Evolutionary conservation across 768 basidiomycete species (phyloP).

Genomic region (Leucogyrophana mollusca): DNA sequence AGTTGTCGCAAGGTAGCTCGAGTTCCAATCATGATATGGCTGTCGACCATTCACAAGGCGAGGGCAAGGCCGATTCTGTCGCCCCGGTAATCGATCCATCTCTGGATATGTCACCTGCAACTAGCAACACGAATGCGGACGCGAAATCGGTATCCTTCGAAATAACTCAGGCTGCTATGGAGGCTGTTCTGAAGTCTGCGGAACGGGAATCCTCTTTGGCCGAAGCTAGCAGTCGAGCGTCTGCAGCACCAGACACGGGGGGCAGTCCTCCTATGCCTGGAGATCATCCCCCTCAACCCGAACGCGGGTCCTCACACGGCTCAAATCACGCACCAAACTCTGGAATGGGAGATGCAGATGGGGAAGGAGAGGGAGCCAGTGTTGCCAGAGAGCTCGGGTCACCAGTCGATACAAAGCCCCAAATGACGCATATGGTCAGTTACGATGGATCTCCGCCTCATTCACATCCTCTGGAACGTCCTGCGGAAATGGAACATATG

Average conservation of each 20-base stretch:
- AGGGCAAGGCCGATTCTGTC: slow-evolving; percentile 7
- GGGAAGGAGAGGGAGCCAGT: slow-evolving; percentile 3
- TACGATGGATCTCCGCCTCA: slow-evolving; percentile 21
- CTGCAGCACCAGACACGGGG: slow-evolving; percentile 8
- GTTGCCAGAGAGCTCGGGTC: too few species aligned
- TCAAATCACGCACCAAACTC: slow-evolving; percentile 1
- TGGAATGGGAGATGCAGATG: slow-evolving; percentile 1
- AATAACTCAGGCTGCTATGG: slow-evolving; percentile 27
- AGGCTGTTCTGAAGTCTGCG: slow-evolving; percentile 35
- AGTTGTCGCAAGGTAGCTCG: slow-evolving; percentile 9
- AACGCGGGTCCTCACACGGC: slow-evolving; percentile 1
- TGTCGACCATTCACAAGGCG: neutral
- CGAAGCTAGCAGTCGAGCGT: slow-evolving; percentile 3
- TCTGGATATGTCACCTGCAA: slow-evolving; percentile 24
- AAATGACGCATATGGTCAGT: neutral
- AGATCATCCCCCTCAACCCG: too few species aligned
- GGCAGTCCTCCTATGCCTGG: too few species aligned
- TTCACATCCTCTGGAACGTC: slow-evolving; percentile 26
- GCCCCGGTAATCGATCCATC: slow-evolving; percentile 39
- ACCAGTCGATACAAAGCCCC: neutral
- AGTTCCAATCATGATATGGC: neutral
- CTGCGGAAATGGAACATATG: slow-evolving; percentile 51
- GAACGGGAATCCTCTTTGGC: slow-evolving; percentile 24
- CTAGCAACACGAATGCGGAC: slow-evolving; percentile 11
- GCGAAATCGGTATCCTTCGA: slow-evolving; percentile 17